These are phyloP conservation scores for Eucalyptus tenuipes DNA, from an alignment of 345 rosid genomes.

Conservation along the genomic window DNA sequence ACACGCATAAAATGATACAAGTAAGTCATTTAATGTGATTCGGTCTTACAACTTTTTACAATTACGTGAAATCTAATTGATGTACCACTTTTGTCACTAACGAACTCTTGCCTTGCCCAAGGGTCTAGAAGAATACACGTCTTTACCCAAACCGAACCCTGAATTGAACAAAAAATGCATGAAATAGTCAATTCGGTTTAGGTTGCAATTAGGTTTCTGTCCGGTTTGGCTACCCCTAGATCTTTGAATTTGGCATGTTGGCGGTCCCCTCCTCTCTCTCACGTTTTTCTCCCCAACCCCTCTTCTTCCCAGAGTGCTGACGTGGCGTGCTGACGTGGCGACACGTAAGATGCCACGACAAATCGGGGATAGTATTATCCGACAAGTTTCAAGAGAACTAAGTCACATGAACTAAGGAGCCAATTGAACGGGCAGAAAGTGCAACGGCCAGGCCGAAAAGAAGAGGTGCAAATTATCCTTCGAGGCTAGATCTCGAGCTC, in stretches of 20 bases:
- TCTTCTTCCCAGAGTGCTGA: accelerated
- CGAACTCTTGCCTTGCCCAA: neutral
- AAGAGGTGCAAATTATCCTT: neutral
- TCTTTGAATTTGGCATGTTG: neutral
- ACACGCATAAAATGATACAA: neutral
- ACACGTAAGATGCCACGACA: neutral
- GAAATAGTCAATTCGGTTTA: too few species aligned
- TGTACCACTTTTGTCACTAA: neutral
- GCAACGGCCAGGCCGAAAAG: neutral
- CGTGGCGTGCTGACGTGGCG: neutral
- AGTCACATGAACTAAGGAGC: neutral
- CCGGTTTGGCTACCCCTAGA: neutral
- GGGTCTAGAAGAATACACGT: accelerated
- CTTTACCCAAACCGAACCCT: neutral
- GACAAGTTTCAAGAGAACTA: neutral
- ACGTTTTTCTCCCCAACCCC: neutral
- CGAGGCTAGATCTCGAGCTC: neutral
- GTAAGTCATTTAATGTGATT: neutral
- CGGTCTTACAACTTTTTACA: too few species aligned
- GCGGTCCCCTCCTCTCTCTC: neutral
- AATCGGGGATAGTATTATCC: neutral
- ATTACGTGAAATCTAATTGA: neutral
- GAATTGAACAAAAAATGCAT: too few species aligned
- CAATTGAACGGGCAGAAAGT: neutral
- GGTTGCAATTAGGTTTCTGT: neutral